Conservation (phyloP, 441 rosid species). For the Arabidopsis hybrid region DNA sequence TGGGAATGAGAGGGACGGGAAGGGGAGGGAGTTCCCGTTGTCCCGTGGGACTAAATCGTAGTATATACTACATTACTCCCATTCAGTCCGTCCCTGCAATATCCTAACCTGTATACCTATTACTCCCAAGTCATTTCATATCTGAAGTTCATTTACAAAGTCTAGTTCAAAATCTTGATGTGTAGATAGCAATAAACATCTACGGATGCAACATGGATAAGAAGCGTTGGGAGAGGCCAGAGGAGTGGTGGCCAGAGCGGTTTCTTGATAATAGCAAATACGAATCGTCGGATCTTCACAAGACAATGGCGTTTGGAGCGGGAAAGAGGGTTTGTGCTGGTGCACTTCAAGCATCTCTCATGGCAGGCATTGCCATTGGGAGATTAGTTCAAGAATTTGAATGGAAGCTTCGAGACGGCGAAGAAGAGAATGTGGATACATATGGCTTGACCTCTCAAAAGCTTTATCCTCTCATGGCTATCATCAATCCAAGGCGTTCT, state of each 20-base stretch:
- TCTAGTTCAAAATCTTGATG: slow-evolving; percentile 24
- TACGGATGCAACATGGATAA: slow-evolving; percentile 92
- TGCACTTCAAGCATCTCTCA: slow-evolving; percentile 68
- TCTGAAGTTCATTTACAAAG: neutral
- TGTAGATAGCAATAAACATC: slow-evolving; percentile 83
- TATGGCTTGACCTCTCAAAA: slow-evolving; percentile 70
- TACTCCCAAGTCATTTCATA: neutral
- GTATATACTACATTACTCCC: neutral
- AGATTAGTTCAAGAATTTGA: slow-evolving; percentile 83
- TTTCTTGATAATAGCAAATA: slow-evolving; percentile 55
- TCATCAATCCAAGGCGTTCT: slow-evolving; percentile 58
- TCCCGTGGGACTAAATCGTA: too few relatives aligned
- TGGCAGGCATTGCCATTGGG: slow-evolving; percentile 66
- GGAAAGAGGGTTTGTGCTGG: slow-evolving; percentile 88
- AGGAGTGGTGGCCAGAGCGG: slow-evolving; percentile 78
- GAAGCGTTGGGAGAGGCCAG: slow-evolving; percentile 68
- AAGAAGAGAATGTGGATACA: slow-evolving; percentile 68
- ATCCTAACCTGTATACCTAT: neutral
- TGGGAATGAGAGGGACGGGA: neutral
- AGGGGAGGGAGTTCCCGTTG: too few relatives aligned
- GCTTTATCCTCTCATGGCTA: slow-evolving; percentile 67
- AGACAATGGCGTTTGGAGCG: slow-evolving; percentile 91
- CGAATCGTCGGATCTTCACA: slow-evolving; percentile 62
- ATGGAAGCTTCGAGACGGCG: slow-evolving; percentile 68
- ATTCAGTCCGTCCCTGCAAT: neutral